phyloP scores from a whole-genome alignment of 768 basidiomycete species.

The Suillus clintonianus region DNA sequence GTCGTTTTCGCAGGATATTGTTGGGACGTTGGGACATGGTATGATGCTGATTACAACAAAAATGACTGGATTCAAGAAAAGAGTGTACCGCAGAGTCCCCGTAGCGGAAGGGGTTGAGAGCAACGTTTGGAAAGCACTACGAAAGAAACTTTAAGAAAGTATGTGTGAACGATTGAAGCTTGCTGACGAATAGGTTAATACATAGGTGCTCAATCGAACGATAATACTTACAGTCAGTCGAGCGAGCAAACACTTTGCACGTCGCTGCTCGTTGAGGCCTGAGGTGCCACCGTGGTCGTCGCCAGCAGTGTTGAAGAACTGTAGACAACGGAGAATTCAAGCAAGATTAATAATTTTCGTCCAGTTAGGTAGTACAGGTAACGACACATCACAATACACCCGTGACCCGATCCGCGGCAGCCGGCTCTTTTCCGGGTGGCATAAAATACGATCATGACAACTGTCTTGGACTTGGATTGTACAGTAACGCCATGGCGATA shows the following conservation, averaged over 20 bases:
- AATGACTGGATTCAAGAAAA: slow-evolving; percentile 16
- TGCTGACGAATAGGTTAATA: not conserved
- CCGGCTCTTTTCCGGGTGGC: not conserved
- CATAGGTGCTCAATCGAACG: not conserved
- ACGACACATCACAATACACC: too few species aligned
- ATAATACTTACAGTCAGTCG: not conserved
- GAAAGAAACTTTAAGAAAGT: not conserved
- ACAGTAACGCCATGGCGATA: not conserved
- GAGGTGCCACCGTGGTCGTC: not conserved
- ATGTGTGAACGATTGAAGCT: not conserved
- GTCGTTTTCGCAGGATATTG: slow-evolving; percentile 16
- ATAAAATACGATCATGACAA: not conserved
- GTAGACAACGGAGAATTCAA: not conserved
- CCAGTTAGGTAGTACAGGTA: not conserved
- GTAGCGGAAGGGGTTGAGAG: slow-evolving; percentile 23
- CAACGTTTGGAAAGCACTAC: not conserved
- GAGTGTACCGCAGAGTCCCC: slow-evolving; percentile 17
- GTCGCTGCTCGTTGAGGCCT: not conserved
- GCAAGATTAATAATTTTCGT: not conserved
- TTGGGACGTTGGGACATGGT: slow-evolving; percentile 18
- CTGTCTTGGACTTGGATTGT: not conserved
- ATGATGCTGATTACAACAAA: not conserved
- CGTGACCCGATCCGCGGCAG: not conserved
- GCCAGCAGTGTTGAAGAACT: not conserved
- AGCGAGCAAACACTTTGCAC: not conserved